A percentile compares a stretch with the other conserved stretches of the same genome.
phyloP scores from a whole-genome alignment of 306 rosid species.

The Gynostemma pentaphyllum region DNA sequence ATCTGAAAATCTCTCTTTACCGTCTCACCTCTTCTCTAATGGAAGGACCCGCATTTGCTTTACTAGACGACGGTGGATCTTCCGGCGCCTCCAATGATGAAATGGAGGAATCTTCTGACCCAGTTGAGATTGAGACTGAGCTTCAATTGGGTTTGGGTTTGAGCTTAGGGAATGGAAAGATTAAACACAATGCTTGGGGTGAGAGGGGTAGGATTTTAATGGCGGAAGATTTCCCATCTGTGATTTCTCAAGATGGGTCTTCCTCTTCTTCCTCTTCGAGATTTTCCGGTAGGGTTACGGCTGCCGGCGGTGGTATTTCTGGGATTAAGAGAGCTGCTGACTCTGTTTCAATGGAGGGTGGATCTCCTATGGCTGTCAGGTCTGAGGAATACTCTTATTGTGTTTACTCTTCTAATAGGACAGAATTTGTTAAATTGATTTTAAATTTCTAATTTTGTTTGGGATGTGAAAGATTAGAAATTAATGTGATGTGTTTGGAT shows the following conservation, averaged over 20 bases:
- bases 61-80: constrained; percentile 20
- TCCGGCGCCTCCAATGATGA: constrained; percentile 22
- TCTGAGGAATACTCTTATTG: constrained; percentile 1
- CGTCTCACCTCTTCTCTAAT: constrained; percentile 8
- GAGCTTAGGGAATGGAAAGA: constrained; percentile 27
- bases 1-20: not conserved
- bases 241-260: constrained; percentile 23
- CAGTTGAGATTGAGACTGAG: constrained; percentile 35
- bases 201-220: constrained; percentile 52
- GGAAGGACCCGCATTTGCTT: constrained; percentile 28
- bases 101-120: constrained; percentile 30
- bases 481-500: too few species aligned
- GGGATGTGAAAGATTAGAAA: too few species aligned
- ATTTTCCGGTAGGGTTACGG: constrained; percentile 26
- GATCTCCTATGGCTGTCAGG: constrained; percentile 47
- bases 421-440: not conserved
- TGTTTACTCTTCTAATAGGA: not conserved
- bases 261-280: constrained; percentile 24
- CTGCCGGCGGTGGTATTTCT: constrained; percentile 25
- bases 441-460: too few species aligned
- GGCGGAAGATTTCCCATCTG: constrained; percentile 53
- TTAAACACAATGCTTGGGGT: constrained; percentile 30
- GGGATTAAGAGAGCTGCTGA: constrained; percentile 65
- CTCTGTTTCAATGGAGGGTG: constrained; percentile 38
- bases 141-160: constrained; percentile 34